phyloP scores from a whole-genome alignment of 108 stramenopile species.

The Mediolabrus comicus region DNA sequence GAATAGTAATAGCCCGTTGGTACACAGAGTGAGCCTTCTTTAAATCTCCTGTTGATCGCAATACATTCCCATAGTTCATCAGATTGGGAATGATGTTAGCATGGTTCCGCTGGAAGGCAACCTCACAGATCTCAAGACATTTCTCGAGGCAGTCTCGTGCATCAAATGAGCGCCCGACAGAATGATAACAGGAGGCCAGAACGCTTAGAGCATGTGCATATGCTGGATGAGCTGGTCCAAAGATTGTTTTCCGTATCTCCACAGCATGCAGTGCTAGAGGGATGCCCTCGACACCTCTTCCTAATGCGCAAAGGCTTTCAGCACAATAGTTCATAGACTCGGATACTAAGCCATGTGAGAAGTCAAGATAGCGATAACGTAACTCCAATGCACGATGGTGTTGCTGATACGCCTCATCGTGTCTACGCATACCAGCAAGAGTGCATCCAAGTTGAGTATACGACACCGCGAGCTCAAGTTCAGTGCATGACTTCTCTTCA shows the following conservation, averaged over 20 bases:
- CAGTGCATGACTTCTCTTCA: conserved; percentile 45
- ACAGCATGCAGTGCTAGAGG: conserved; percentile 48
- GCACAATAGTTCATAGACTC: conserved; percentile 53
- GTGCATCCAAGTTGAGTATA: conserved; percentile 53
- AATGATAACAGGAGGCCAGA: conserved; percentile 47
- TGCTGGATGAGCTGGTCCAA: conserved; percentile 46
- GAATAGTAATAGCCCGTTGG: conserved; percentile 39
- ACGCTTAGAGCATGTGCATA: conserved; percentile 49
- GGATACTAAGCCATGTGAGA: conserved; percentile 46
- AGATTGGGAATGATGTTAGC: conserved; percentile 50
- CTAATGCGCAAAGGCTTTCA: conserved; percentile 47
- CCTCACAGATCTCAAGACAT: conserved; percentile 45
- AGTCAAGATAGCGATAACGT: conserved; percentile 45
- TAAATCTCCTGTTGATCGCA: conserved; percentile 40
- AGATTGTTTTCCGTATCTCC: conserved; percentile 39
- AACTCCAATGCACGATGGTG: conserved; percentile 36
- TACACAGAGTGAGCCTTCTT: conserved; percentile 35
- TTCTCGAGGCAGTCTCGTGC: conserved; percentile 45
- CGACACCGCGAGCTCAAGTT: conserved; percentile 49
- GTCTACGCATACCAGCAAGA: conserved; percentile 35
- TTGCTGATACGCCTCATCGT: conserved; percentile 42
- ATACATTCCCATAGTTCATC: conserved; percentile 51
- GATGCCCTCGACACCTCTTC: conserved; percentile 45
- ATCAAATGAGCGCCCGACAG: conserved; percentile 46
- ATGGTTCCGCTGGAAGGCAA: conserved; percentile 50